Evolutionary conservation across 192 early-diverging fungal species (phyloP).

Genomic region (Chytriomyces sp.): DNA sequence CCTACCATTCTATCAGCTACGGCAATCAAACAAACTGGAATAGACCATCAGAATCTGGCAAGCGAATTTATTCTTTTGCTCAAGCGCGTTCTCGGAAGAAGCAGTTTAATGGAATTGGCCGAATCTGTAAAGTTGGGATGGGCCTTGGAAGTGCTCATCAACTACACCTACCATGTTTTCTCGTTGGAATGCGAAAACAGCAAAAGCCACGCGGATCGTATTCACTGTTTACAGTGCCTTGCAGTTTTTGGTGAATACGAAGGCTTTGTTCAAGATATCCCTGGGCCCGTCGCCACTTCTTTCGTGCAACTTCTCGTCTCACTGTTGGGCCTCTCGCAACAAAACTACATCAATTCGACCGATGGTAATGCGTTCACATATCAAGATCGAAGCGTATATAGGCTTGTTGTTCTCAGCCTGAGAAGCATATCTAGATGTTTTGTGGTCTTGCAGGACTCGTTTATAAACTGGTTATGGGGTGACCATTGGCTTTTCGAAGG

Average conservation of each 20-base stretch:
- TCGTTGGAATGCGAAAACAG: conserved; percentile 22
- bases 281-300: conserved; percentile 8
- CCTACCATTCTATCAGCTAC: conserved; percentile 18
- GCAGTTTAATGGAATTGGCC: not conserved
- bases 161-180: conserved; percentile 37
- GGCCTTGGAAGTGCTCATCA: conserved; percentile 30
- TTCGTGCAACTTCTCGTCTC: conserved; percentile 39
- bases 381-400: conserved; percentile 43
- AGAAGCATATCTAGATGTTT: conserved; percentile 39
- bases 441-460: conserved; percentile 13
- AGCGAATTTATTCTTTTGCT: conserved; percentile 25
- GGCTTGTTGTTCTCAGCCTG: conserved; percentile 30
- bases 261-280: conserved; percentile 13
- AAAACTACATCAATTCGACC: conserved; percentile 38
- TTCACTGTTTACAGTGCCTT: conserved; percentile 39
- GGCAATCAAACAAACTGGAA: conserved; percentile 4
- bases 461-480: conserved; percentile 39
- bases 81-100: not conserved
- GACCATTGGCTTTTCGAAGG: conserved; percentile 50
- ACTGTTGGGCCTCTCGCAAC: conserved; percentile 35
- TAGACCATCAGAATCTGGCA: not conserved
- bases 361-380: conserved; percentile 41
- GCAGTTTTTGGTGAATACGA: conserved; percentile 21
- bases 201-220: conserved; percentile 11
- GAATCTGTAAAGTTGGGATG: conserved; percentile 11